These are phyloP conservation scores for Allium cepa DNA, from an alignment of 106 monocot genomes.

Conservation along the genomic window DNA sequence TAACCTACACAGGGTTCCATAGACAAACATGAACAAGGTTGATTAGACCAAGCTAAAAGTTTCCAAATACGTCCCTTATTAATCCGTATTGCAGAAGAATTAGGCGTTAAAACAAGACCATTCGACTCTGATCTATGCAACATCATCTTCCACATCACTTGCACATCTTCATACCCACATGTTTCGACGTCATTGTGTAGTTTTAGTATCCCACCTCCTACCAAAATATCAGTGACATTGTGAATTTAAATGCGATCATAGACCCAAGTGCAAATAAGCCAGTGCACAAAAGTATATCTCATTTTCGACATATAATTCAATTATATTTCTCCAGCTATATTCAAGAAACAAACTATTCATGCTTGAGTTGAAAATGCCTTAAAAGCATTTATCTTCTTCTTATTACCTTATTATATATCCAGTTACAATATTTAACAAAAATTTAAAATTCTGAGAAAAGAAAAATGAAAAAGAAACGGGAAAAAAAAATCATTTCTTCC, in stretches of 20 bases:
- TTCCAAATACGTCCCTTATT: background rate
- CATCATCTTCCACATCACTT: constrained; percentile 24
- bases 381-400: no score
- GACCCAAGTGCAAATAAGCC: no score
- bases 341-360: background rate
- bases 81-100: no score
- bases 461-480: no score
- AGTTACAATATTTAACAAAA: no score
- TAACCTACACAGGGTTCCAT: background rate
- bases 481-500: no score
- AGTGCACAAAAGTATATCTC: no score
- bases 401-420: no score
- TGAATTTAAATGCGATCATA: background rate
- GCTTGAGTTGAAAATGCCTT: background rate
- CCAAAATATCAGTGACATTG: background rate
- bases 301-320: no score
- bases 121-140: constrained; percentile 2
- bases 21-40: background rate
- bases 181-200: constrained; percentile 14
- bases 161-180: constrained; percentile 14
- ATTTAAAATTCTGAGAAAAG: no score
- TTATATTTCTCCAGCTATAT: background rate
- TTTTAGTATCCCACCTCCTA: constrained; percentile 10
- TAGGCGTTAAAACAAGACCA: no score
- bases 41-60: background rate